Base-by-base conservation (phyloP, 768 basidiomycete genomes). In the Holtermanniella nyarrowii region DNA sequence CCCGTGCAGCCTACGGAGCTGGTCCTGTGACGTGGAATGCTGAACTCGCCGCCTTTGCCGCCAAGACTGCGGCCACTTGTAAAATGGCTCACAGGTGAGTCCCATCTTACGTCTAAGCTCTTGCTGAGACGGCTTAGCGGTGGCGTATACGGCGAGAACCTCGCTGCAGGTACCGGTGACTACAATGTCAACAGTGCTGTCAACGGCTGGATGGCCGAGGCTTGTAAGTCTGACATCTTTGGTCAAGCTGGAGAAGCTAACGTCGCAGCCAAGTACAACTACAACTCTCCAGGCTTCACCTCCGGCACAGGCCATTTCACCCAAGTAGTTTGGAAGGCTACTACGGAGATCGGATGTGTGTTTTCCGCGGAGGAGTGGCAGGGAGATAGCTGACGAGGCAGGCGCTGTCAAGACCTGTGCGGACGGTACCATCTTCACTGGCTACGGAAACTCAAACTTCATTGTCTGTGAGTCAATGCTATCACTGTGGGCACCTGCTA, bases 61-160 rank as follows among this genome's bases (percentile, higher is more conserved):
- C 82, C 62, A 64, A 77, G 50, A 85, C 83, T 82, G 84, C 84
- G 3, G 75, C 81, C 57, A 70, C 72, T 13, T 89, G 87, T 63
- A 63, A 76, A 2, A 85, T 83, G 68, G 26, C 80, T 56, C 87
- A 89, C 65, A 58, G 60, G 57, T 59, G 48, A 45, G 57, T 55
- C 4, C 4, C 12, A 13, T 21, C 16, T n/a, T n/a, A 12, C 18
- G n/a, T n/a, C n/a, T n/a, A n/a, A n/a, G 1, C 22, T 37, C n/a
- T 25, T 23, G n/a, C 7, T 26, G 20, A 25, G 26, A 13, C 12
- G 41, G 45, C 18, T 47, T 41, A 44, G 31, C 31, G 31, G 31
- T 7, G 31, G 31, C 31, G 10, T 16, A 16, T 37, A 37, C 31
- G 31, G 31, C 10, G 31, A 37, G 31, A 37, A 37, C 31, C 31